These are phyloP conservation scores for Akebia trifoliata DNA, from an alignment of 164 flowering plant genomes.

Conservation along the genomic window DNA sequence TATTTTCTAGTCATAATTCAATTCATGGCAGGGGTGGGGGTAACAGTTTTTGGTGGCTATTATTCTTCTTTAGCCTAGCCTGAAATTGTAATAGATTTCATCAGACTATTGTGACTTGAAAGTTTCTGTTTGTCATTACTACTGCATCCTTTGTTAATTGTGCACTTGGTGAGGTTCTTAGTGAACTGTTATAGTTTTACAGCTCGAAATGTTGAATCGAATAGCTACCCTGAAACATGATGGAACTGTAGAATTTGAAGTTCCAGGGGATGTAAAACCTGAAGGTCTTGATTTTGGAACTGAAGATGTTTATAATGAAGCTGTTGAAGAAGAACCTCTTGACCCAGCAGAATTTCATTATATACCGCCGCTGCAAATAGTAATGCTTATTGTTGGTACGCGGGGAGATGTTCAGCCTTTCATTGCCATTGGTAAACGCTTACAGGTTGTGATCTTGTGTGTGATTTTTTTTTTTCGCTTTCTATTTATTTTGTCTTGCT, in stretches of 20 bases:
- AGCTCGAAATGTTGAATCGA: constrained; percentile 87
- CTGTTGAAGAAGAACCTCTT: constrained; percentile 52
- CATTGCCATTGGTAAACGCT: constrained; percentile 85
- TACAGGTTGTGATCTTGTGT: constrained; percentile 53
- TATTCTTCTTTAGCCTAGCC: not conserved
- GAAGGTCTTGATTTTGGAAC: constrained; percentile 35
- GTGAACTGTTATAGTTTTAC: constrained; percentile 23
- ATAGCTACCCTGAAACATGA: constrained; percentile 94
- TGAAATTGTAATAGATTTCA: not conserved
- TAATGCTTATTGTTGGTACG: constrained; percentile 94
- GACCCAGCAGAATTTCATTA: constrained; percentile 52
- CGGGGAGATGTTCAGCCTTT: constrained; percentile 99
- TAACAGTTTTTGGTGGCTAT: too few relatives aligned
- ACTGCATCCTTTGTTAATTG: not conserved
- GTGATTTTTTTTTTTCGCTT: not conserved
- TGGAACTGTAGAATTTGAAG: constrained; percentile 91
- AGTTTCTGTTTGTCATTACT: not conserved
- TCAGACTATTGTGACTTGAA: not conserved
- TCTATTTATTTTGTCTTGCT: not conserved
- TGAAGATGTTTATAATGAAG: constrained; percentile 32
- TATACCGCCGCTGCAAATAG: constrained; percentile 86
- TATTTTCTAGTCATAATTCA: too few relatives aligned
- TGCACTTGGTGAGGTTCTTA: not conserved
- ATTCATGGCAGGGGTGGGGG: too few relatives aligned
- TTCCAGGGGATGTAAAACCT: constrained; percentile 66